Evolutionary conservation across 495 filamentous ascomycete genomes (phyloP).

Genomic region (Podospora didyma): DNA sequence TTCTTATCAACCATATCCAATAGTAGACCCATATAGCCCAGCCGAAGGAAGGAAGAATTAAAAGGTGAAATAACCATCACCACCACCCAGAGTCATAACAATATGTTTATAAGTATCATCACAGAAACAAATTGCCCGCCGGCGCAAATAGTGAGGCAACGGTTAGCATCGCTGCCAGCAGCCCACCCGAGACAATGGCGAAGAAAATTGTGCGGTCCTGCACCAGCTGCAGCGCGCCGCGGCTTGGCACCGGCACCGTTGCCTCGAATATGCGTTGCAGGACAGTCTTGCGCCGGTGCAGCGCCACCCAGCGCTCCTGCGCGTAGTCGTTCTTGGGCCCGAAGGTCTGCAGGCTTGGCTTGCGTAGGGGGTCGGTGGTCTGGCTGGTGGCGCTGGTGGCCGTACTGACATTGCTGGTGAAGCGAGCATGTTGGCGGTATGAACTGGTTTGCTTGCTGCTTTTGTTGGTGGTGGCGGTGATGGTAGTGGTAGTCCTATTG

Average conservation of each 20-base stretch:
- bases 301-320: constrained; percentile 54
- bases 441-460: background rate
- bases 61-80: no score
- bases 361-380: constrained; percentile 29
- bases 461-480: constrained; percentile 1
- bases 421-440: constrained; percentile 1
- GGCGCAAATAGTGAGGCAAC: constrained; percentile 28
- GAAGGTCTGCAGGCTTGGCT: constrained; percentile 44
- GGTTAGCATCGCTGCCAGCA: constrained; percentile 29
- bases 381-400: background rate
- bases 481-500: no score
- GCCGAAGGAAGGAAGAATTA: no score
- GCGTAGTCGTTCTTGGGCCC: constrained; percentile 52
- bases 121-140: constrained; percentile 10
- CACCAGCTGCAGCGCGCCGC: constrained; percentile 53
- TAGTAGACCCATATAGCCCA: no score
- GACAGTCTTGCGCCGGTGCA: constrained; percentile 54
- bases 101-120: background rate
- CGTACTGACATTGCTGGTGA: background rate
- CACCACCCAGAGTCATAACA: no score
- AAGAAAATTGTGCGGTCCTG: constrained; percentile 62
- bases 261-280: constrained; percentile 60
- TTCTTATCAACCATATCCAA: no score
- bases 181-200: constrained; percentile 35
- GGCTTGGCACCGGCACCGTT: constrained; percentile 57